Evolutionary conservation across 345 rosid genomes (phyloP), one percentile per base, ranked within the genome.

Genomic region (Rhodamnia rubescens): DNA sequence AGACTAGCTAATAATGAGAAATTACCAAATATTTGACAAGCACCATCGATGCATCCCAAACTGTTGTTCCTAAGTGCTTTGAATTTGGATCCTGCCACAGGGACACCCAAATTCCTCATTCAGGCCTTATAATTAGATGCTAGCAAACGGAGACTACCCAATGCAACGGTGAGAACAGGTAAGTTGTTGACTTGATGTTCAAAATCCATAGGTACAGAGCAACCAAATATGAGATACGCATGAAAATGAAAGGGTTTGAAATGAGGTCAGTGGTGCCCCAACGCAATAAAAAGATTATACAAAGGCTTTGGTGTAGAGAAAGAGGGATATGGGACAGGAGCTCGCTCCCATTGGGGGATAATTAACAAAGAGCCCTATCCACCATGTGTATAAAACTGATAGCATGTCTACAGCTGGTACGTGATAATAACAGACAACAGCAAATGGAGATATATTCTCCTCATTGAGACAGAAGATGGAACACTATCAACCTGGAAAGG

Each of bases 21-120:
- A 74, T 88, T 91, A 96, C 98, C 95, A 97, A 90, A 90, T 87
- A 97, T 87, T 97, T 97, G 85, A 90, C 95, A 64, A 97, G 93
- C 87, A 97, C 98, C 92, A 97, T 90, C 20, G 98, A 97, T 11
- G 99, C 96, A 90, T 97, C 99, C 98, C 99, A 97, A 86, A 97
- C 99, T 14, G 98, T 97, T 82, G 98, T 97, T 87, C 98, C 99
- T 83, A 92, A 89, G 91, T 97, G 98, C 93, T 94, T 94, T 24
- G 99, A 97, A 90, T 97, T 97, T 26, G 99, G 98, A 91, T 97
- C 98, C 99, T 96, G 85, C 83, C 84, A 83, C 78, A 69, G 24
- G 36, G 78, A 69, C 47, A 32, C 47, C 78, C 47, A 16, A 2
- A 11, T 69, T 32, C 47, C 44, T 69, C 44, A 32, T 16, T 64